phyloP scores from a whole-genome alignment of 1,139 yeast genomes.

The Blastobotrys proliferans region DNA sequence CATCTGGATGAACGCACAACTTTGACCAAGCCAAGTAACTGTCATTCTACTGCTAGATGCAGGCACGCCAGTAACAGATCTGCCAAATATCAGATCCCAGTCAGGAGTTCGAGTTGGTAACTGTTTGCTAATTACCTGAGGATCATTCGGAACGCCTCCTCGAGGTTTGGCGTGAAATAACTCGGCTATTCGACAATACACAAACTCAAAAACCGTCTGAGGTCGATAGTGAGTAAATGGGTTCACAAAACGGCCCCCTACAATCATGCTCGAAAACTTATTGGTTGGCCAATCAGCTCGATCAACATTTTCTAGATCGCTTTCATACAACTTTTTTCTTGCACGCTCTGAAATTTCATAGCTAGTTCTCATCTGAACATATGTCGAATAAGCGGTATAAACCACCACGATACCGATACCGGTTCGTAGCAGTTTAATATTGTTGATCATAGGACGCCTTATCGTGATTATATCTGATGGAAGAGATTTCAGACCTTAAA shows the following conservation, averaged over 20 bases:
- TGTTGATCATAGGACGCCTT: conserved; percentile 1
- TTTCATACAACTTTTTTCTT: conserved; percentile 24
- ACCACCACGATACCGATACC: conserved; percentile 55
- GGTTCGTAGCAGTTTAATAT: conserved; percentile 30
- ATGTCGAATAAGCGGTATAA: conserved; percentile 66
- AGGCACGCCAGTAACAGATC: conserved; percentile 17
- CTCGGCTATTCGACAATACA: conserved; percentile 66
- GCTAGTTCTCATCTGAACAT: conserved; percentile 54
- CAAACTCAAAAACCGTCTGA: conserved; percentile 83
- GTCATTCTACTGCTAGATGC: conserved; percentile 47
- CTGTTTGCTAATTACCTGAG: conserved; percentile 39
- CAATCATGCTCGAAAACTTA: conserved; percentile 42
- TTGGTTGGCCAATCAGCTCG: conserved; percentile 37
- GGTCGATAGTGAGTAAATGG: conserved; percentile 91
- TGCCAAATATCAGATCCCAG: conserved; percentile 40
- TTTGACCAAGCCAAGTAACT: conserved; percentile 91
- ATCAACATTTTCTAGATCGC: conserved; percentile 29
- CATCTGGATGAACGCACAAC: conserved; percentile 72
- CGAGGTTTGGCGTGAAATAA: conserved; percentile 62
- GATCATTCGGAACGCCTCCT: conserved; percentile 58
- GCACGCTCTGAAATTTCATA: conserved; percentile 53
- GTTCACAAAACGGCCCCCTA: conserved; percentile 80
- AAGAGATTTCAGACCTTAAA: too few relatives aligned
- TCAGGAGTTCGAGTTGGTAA: conserved; percentile 61
- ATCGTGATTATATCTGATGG: neutral